Evolutionary conservation across 2,329 filamentous ascomycete genomes (phyloP).

Genomic region (Fonsecaea multimorphosa): DNA sequence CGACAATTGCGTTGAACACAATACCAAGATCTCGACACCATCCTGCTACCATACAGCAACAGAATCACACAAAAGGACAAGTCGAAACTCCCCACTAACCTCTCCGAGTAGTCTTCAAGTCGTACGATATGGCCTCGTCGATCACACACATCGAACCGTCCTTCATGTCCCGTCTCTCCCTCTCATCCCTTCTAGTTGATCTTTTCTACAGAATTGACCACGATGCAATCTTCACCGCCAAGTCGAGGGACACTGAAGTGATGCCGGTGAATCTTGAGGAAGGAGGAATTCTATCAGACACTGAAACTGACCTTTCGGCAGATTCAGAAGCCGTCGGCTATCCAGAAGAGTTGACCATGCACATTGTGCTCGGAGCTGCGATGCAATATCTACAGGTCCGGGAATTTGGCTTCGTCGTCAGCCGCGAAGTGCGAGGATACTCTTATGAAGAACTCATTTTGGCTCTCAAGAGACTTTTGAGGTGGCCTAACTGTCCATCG

Average conservation of each 20-base stretch:
- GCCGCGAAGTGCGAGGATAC: not conserved
- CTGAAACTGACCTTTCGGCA: not conserved
- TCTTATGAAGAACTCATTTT: slow-evolving; percentile 4
- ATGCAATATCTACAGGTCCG: slow-evolving; percentile 14
- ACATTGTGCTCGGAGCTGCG: slow-evolving; percentile 2
- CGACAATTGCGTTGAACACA: not conserved
- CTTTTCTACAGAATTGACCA: not conserved
- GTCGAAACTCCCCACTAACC: not conserved
- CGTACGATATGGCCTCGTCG: not conserved
- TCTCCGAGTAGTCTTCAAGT: not conserved
- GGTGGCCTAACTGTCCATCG: not conserved
- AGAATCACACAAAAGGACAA: not conserved
- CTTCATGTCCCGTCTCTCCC: not conserved
- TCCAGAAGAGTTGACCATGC: slow-evolving; percentile 10
- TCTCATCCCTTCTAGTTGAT: not conserved
- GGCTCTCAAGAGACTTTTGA: not conserved
- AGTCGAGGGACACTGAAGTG: not conserved
- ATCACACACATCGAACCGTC: not conserved
- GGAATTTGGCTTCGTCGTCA: not conserved
- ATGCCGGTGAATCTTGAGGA: not conserved
- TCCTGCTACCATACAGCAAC: no score
- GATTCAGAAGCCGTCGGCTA: not conserved
- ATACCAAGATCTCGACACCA: not conserved
- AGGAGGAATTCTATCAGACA: not conserved
- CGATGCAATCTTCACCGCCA: not conserved